Conservation (phyloP, 257 asterid genomes). For the Henckelia pumila region DNA sequence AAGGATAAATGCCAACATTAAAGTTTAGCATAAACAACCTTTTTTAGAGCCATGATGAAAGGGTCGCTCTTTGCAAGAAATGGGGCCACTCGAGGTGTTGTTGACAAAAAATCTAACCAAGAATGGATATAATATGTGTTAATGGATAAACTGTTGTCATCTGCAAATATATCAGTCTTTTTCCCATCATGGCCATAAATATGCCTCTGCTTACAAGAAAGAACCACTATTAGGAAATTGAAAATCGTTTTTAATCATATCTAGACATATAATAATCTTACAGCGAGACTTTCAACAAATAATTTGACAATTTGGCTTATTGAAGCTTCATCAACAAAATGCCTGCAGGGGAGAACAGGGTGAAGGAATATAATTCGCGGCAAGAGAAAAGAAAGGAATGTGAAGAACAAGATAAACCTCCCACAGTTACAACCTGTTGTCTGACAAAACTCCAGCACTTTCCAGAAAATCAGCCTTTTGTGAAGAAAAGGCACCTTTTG, state of each 20-base stretch:
- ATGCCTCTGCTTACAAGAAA: conserved; percentile 57
- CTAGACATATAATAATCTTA: conserved; percentile 37
- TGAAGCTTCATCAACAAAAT: conserved; percentile 57
- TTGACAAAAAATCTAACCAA: conserved; percentile 79
- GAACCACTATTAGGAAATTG: conserved; percentile 20
- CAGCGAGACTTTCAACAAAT: conserved; percentile 93
- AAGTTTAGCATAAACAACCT: conserved; percentile 42
- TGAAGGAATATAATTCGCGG: conserved; percentile 27
- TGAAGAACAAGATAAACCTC: not conserved
- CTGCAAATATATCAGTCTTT: conserved; percentile 66
- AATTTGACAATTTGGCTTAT: conserved; percentile 67
- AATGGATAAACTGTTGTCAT: conserved; percentile 72
- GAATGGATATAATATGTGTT: conserved; percentile 76
- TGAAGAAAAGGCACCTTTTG: conserved; percentile 53
- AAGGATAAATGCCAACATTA: conserved; percentile 11
- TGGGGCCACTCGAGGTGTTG: conserved; percentile 84
- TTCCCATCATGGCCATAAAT: conserved; percentile 67
- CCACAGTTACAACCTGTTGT: conserved; percentile 59
- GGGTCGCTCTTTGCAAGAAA: conserved; percentile 71
- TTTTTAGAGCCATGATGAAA: conserved; percentile 67
- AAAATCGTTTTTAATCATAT: conserved; percentile 12
- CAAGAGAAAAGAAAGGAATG: not conserved
- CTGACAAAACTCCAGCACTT: conserved; percentile 70
- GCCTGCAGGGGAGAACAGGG: conserved; percentile 43
- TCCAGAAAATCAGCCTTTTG: conserved; percentile 56